Evolutionary conservation across 2,329 filamentous ascomycete genomes (phyloP).

Genomic region (Pestalotiopsis sp.): DNA sequence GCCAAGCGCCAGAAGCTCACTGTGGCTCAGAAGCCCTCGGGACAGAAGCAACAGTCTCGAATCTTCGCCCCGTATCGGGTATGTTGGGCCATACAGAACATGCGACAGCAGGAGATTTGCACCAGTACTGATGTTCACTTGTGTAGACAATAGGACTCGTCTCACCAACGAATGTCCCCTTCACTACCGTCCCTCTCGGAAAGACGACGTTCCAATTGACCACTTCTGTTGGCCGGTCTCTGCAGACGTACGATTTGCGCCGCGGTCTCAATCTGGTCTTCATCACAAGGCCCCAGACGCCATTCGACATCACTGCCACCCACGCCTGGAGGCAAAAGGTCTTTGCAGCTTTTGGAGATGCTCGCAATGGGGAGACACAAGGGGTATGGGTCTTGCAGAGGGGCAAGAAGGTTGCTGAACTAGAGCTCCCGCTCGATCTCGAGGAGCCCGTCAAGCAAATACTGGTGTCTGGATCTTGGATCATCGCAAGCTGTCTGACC

Average conservation of each 20-base stretch:
- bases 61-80: slow-evolving; percentile 95
- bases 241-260: slow-evolving; percentile 95
- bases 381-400: slow-evolving; percentile 93
- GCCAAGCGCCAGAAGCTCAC: slow-evolving; percentile 77
- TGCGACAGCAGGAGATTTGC: neutral
- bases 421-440: slow-evolving; percentile 68
- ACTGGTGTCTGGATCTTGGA: slow-evolving; percentile 86
- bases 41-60: slow-evolving; percentile 60
- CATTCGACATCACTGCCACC: slow-evolving; percentile 82
- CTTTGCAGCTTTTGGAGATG: slow-evolving; percentile 85
- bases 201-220: slow-evolving; percentile 98
- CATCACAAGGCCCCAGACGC: slow-evolving; percentile 88
- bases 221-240: slow-evolving; percentile 84
- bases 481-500: slow-evolving; percentile 76
- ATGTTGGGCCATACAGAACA: slow-evolving; percentile 26
- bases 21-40: slow-evolving; percentile 39
- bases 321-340: slow-evolving; percentile 85
- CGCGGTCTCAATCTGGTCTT: slow-evolving; percentile 91
- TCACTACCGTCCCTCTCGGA: slow-evolving; percentile 84
- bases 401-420: slow-evolving; percentile 79
- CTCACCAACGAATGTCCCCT: slow-evolving; percentile 87
- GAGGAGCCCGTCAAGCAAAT: slow-evolving; percentile 76
- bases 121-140: neutral
- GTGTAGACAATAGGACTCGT: slow-evolving; percentile 86
- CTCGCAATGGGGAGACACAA: slow-evolving; percentile 50